These are phyloP conservation scores for Lyophyllum atratum DNA, from an alignment of 768 basidiomycete species.

Conservation along the genomic window DNA sequence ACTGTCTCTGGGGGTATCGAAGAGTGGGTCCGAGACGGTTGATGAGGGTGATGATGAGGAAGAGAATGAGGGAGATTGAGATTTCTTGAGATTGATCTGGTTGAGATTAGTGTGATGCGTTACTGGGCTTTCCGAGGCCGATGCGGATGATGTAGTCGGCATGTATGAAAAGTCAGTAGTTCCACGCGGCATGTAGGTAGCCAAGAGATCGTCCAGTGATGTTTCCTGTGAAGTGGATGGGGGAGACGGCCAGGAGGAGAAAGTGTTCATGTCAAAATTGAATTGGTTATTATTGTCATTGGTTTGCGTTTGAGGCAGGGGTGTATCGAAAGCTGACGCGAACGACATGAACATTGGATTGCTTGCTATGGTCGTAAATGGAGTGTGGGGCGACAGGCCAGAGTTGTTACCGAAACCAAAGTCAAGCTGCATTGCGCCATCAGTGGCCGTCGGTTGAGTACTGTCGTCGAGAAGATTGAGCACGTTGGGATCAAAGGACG, in stretches of 20 bases:
- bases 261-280: constrained; percentile 46
- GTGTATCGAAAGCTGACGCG: constrained; percentile 55
- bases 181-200: constrained; percentile 36
- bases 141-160: constrained; percentile 30
- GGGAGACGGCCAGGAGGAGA: constrained; percentile 47
- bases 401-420: constrained; percentile 54
- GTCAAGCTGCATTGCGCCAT: constrained; percentile 63
- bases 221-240: constrained; percentile 32
- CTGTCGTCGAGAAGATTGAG: constrained; percentile 65
- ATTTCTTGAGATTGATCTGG: constrained; percentile 15
- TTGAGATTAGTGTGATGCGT: constrained; percentile 41
- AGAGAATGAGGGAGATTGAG: constrained; percentile 35
- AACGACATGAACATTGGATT: constrained; percentile 89
- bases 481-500: constrained; percentile 69
- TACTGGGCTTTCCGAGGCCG: constrained; percentile 56
- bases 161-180: constrained; percentile 31
- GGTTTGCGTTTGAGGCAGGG: constrained; percentile 25
- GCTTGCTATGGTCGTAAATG: constrained; percentile 79
- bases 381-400: constrained; percentile 44
- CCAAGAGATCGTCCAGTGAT: constrained; percentile 50
- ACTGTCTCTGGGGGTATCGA: constrained; percentile 35
- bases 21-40: constrained; percentile 33
- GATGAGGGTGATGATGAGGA: constrained; percentile 40
- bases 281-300: constrained; percentile 35
- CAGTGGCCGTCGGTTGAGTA: constrained; percentile 53